Conservation (phyloP, 768 basidiomycete species). For the Multifurca ochricompacta region DNA sequence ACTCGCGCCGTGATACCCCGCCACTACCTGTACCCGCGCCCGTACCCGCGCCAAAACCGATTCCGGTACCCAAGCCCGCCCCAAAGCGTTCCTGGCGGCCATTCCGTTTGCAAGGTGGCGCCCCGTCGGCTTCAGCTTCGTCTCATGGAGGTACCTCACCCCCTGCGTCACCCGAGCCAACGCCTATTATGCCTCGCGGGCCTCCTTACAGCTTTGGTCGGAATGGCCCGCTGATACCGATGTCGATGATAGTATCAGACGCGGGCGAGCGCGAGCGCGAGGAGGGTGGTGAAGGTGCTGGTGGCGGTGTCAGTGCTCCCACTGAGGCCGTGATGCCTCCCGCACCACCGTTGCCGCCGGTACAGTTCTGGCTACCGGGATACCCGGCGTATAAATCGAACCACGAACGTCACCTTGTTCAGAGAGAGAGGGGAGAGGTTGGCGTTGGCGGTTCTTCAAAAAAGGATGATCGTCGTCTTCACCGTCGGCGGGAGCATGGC, state of each 20-base stretch:
- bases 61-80: background rate
- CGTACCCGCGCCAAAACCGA: background rate
- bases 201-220: background rate
- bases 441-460: no score
- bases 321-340: slow-evolving; percentile 10
- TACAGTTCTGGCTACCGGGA: slow-evolving; percentile 22
- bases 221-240: background rate
- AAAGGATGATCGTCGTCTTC: no score
- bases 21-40: slow-evolving; percentile 3
- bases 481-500: no score
- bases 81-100: slow-evolving; percentile 11
- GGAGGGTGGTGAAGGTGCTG: background rate
- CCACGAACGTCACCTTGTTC: background rate
- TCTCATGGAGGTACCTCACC: background rate
- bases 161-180: background rate
- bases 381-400: slow-evolving; percentile 13
- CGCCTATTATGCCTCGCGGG: slow-evolving; percentile 1
- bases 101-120: slow-evolving; percentile 12
- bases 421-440: no score
- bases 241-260: slow-evolving; percentile 1
- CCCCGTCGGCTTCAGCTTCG: background rate
- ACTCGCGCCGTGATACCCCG: background rate
- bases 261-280: background rate
- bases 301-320: no score
- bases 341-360: slow-evolving; percentile 14